Percentiles rank a stretch among this genome's conserved stretches.
Conservation (phyloP, 2,329 filamentous ascomycete species). For the Pseudopyrenochaeta lycopersici region DNA sequence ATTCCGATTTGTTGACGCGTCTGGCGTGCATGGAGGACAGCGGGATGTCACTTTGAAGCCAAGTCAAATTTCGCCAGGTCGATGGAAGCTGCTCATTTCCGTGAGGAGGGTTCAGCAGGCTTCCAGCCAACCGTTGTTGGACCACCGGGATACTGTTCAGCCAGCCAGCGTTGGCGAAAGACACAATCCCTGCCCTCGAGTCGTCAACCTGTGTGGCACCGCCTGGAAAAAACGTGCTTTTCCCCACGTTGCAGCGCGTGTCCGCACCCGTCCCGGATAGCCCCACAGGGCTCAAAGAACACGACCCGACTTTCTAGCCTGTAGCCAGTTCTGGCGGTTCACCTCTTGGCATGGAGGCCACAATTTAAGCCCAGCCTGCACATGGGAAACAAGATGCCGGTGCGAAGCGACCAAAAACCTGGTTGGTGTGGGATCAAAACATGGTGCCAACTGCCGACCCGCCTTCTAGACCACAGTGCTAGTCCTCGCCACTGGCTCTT, state of each 20-base stretch:
- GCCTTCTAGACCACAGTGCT: conserved; percentile 28
- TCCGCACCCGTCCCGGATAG: conserved; percentile 34
- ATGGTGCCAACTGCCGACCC: conserved; percentile 32
- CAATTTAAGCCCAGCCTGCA: conserved; percentile 14
- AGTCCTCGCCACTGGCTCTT: conserved; percentile 17
- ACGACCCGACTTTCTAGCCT: conserved; percentile 32
- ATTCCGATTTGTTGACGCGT: conserved; percentile 29
- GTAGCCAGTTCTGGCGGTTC: conserved; percentile 13
- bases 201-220: conserved; percentile 32
- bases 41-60: conserved; percentile 12
- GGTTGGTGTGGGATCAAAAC: conserved; percentile 15
- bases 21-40: conserved; percentile 14
- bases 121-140: conserved; percentile 10
- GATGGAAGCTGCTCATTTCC: conserved; percentile 13
- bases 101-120: conserved; percentile 7
- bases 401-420: conserved; percentile 24
- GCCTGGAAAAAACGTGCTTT: conserved; percentile 33
- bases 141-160: conserved; percentile 15
- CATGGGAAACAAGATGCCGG: conserved; percentile 4
- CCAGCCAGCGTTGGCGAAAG: conserved; percentile 14
- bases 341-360: conserved; percentile 20
- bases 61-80: conserved; percentile 1
- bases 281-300: conserved; percentile 27
- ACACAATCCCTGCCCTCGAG: conserved; percentile 18
- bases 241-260: conserved; percentile 45